phyloP scores from a whole-genome alignment of 192 early-diverging fungal species.

The Coemansia sp. region DNA sequence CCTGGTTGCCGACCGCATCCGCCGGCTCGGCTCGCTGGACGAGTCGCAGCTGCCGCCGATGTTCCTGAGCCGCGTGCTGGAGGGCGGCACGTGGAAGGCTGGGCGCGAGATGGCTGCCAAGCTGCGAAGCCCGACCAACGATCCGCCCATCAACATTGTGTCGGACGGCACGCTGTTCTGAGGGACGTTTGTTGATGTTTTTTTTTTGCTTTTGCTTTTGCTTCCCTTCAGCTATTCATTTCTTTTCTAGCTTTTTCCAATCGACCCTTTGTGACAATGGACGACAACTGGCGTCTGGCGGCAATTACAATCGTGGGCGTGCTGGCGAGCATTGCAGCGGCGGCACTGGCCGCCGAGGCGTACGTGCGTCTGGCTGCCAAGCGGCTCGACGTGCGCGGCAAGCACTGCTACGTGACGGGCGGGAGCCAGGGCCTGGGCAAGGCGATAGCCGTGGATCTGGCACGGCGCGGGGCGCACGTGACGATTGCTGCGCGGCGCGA shows the following conservation, averaged over 20 bases:
- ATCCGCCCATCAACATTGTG: conserved; percentile 88
- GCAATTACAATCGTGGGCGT: conserved; percentile 27
- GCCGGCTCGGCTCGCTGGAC: conserved; percentile 48
- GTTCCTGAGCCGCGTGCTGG: conserved; percentile 80
- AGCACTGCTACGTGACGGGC: conserved; percentile 75
- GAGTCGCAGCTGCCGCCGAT: conserved; percentile 59
- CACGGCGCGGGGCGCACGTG: conserved; percentile 67
- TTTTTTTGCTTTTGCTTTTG: background rate
- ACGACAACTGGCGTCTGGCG: conserved; percentile 35
- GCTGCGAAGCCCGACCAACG: conserved; percentile 73
- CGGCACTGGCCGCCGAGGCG: conserved; percentile 14
- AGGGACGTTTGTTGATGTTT: background rate
- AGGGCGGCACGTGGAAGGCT: conserved; percentile 93
- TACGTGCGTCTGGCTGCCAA: conserved; percentile 22
- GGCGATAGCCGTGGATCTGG: conserved; percentile 63
- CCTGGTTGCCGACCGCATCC: conserved; percentile 64
- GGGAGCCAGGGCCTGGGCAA: conserved; percentile 74
- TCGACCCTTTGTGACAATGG: conserved; percentile 18
- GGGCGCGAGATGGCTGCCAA: conserved; percentile 86
- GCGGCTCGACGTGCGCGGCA: conserved; percentile 48
- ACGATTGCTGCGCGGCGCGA: conserved; percentile 65
- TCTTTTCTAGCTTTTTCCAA: background rate
- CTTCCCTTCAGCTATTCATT: background rate
- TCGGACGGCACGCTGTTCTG: conserved; percentile 86
- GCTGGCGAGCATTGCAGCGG: conserved; percentile 21